These are phyloP conservation scores for Candida krabiensis DNA, from an alignment of 805 yeast genomes.

Conservation along the genomic window DNA sequence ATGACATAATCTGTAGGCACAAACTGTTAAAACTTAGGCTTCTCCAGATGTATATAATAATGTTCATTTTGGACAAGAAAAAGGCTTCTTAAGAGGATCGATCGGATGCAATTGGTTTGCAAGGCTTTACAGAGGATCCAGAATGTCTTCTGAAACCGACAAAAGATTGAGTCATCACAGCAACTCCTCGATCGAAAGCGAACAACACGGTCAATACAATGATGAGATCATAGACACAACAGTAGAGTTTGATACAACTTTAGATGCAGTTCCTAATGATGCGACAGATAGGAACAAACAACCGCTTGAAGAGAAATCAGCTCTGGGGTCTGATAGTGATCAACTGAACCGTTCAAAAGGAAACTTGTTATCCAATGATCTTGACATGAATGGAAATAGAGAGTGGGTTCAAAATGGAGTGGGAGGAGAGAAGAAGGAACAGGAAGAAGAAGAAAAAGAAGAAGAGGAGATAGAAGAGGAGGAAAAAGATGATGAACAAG, in stretches of 20 bases:
- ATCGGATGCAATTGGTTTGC: no score
- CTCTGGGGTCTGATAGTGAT: no score
- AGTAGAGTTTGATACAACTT: constrained; percentile 18
- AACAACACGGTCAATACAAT: constrained; percentile 8
- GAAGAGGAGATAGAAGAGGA: constrained; percentile 18
- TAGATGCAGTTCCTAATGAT: constrained; percentile 5
- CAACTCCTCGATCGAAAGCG: neutral
- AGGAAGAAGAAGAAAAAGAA: constrained; percentile 6
- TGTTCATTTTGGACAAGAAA: no score
- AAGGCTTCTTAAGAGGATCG: no score
- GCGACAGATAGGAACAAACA: neutral
- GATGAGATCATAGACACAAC: constrained; percentile 28
- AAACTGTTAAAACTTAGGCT: no score
- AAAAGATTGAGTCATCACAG: constrained; percentile 2
- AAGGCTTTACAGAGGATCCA: no score
- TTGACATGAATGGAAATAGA: no score
- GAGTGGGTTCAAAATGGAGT: constrained; percentile 1
- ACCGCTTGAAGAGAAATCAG: no score
- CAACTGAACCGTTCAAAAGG: no score
- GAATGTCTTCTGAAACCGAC: neutral
- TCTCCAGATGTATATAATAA: no score
- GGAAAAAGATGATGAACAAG: constrained; percentile 28
- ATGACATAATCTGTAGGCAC: no score
- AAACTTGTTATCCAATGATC: neutral
- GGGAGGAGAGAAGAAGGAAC: constrained; percentile 1